phyloP scores from a whole-genome alignment of 2,329 filamentous ascomycete species.

The Alternaria alternata region DNA sequence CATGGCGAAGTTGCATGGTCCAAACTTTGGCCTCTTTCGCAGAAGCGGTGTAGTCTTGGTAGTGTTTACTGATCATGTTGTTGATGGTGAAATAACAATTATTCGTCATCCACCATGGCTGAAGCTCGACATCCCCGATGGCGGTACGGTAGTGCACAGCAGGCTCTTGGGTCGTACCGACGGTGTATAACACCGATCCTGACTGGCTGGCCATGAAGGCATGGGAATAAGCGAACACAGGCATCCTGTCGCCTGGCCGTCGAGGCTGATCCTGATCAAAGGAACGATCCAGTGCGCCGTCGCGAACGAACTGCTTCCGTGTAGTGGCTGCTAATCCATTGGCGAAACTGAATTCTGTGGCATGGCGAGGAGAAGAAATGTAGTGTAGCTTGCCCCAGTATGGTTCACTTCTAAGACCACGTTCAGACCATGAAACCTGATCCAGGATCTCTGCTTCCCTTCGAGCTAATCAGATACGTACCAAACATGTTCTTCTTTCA shows the following conservation, averaged over 20 bases:
- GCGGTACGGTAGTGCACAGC: not conserved
- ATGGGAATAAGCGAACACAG: not conserved
- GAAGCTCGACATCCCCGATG: not conserved
- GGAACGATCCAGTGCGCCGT: not conserved
- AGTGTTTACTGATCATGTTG: conserved; percentile 1
- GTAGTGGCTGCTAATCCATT: not conserved
- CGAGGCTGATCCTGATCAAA: not conserved
- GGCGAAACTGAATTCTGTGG: not conserved
- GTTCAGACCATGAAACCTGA: not conserved
- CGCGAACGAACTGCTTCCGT: not conserved
- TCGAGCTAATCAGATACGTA: not conserved
- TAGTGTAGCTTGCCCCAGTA: not conserved
- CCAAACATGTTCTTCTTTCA: too few species aligned
- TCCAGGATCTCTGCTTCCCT: not conserved
- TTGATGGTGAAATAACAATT: not conserved
- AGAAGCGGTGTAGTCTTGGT: not conserved
- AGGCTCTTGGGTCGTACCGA: not conserved
- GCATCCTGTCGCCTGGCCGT: not conserved
- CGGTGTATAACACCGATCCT: not conserved
- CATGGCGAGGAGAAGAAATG: not conserved
- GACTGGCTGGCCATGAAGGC: not conserved
- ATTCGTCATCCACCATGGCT: not conserved
- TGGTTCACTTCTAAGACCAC: not conserved
- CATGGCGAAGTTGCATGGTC: not conserved
- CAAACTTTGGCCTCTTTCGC: not conserved